Conservation (phyloP, 495 filamentous ascomycete genomes). For the Aspergillus sclerotioniger region DNA sequence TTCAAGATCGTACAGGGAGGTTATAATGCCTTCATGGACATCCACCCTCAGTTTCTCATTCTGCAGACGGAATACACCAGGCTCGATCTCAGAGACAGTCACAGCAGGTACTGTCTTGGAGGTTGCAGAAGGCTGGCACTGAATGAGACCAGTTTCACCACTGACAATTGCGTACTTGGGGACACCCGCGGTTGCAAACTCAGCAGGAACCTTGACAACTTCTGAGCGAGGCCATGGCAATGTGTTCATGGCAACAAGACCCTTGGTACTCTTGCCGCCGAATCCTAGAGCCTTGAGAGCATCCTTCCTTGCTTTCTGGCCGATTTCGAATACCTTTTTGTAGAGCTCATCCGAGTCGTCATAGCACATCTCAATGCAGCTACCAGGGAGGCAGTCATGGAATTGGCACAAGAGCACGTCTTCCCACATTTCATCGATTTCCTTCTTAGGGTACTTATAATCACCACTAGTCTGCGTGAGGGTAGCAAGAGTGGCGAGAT, state of each 20-base stretch:
- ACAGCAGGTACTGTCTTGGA: conserved; percentile 46
- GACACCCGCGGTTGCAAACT: conserved; percentile 23
- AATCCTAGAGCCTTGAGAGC: conserved; percentile 68
- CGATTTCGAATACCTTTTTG: conserved; percentile 74
- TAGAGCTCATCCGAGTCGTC: conserved; percentile 90
- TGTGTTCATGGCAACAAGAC: conserved; percentile 67
- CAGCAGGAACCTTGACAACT: conserved; percentile 58
- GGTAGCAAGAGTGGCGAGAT: conserved; percentile 82
- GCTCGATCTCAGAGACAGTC: conserved; percentile 60
- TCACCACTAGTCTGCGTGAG: conserved; percentile 51
- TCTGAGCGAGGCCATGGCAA: conserved; percentile 78
- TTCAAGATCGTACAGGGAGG: conserved; percentile 72
- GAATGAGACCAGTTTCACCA: conserved; percentile 46
- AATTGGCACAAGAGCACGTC: conserved; percentile 83
- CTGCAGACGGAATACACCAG: conserved; percentile 72
- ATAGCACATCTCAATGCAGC: conserved; percentile 94
- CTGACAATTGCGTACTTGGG: conserved; percentile 48
- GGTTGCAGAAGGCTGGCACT: conserved; percentile 47
- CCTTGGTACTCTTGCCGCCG: conserved; percentile 29
- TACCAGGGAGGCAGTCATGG: conserved; percentile 96
- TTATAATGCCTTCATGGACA: conserved; percentile 72
- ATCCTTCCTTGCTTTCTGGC: conserved; percentile 65
- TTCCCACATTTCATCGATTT: conserved; percentile 95
- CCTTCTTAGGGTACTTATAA: conserved; percentile 88
- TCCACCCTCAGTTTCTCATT: conserved; percentile 72